phyloP scores from a whole-genome alignment of 2,329 filamentous ascomycete genomes.

The Penicillium sp. region DNA sequence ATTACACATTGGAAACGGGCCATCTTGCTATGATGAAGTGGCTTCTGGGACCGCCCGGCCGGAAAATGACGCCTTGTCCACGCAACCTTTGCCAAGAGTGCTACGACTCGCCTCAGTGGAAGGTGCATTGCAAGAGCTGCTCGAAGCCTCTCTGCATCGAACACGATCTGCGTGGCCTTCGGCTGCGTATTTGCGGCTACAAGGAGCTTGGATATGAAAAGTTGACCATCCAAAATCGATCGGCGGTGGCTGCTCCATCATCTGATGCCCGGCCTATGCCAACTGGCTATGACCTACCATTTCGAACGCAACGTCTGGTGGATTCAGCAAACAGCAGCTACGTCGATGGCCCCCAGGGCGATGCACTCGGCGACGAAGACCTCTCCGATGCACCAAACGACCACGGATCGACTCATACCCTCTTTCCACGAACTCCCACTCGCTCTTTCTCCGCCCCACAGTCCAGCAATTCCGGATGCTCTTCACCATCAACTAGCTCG shows the following conservation, averaged over 20 bases:
- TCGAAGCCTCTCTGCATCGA: conserved; percentile 63
- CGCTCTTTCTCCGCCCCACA: conserved; percentile 44
- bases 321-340: conserved; percentile 42
- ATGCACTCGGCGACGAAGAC: conserved; percentile 31
- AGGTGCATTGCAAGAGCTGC: conserved; percentile 62
- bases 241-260: conserved; percentile 21
- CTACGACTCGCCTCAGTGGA: conserved; percentile 62
- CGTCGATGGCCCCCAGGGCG: conserved; percentile 37
- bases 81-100: conserved; percentile 63
- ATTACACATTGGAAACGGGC: conserved; percentile 45
- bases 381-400: conserved; percentile 23
- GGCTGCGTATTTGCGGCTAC: conserved; percentile 62
- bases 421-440: conserved; percentile 33
- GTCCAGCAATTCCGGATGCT: conserved; percentile 45
- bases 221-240: conserved; percentile 40
- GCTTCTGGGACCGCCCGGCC: conserved; percentile 53
- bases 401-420: conserved; percentile 22
- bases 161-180: conserved; percentile 61
- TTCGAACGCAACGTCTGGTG: conserved; percentile 33
- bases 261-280: conserved; percentile 14
- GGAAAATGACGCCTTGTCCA: conserved; percentile 54
- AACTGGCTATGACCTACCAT: conserved; percentile 34
- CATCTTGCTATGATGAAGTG: conserved; percentile 50
- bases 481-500: conserved; percentile 44
- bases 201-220: conserved; percentile 59